A percentile compares a stretch with the other conserved stretches of the same genome.
Conservation (phyloP, 495 filamentous ascomycete species). For the Neurospora sp. region DNA sequence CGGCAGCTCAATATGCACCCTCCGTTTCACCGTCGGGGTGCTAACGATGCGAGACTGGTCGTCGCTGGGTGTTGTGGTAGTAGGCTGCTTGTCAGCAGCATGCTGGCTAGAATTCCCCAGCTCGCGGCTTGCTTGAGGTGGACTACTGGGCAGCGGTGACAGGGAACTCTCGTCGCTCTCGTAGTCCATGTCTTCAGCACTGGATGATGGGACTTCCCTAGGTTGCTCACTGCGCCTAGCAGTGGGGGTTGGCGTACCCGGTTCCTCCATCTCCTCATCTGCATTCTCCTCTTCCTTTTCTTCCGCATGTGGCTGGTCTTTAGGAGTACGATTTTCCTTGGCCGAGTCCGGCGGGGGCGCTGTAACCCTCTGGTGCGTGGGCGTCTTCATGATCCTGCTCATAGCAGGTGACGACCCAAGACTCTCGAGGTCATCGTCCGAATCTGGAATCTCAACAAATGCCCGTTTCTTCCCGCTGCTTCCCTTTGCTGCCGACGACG, state of each 20-base stretch:
- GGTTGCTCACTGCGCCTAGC: not conserved
- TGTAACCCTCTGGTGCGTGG: not conserved
- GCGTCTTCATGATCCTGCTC: not conserved
- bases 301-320: slow-evolving; percentile 6
- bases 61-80: not conserved
- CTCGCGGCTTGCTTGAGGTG: not conserved
- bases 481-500: slow-evolving; percentile 1
- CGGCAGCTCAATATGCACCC: slow-evolving; percentile 11
- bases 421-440: slow-evolving; percentile 27
- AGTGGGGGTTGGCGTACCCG: slow-evolving; percentile 4
- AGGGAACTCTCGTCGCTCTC: not conserved
- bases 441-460: slow-evolving; percentile 29
- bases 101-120: not conserved
- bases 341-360: not conserved
- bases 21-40: slow-evolving; percentile 1
- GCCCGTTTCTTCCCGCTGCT: slow-evolving; percentile 2
- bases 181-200: not conserved
- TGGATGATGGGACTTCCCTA: not conserved
- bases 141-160: not conserved
- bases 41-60: not conserved
- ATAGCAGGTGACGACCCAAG: slow-evolving; percentile 11
- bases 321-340: slow-evolving; percentile 11
- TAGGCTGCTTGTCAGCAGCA: not conserved
- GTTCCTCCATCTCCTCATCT: slow-evolving; percentile 12
- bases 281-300: slow-evolving; percentile 20